Base-by-base conservation (phyloP, 306 rosid species). In the Datisca glomerata region DNA sequence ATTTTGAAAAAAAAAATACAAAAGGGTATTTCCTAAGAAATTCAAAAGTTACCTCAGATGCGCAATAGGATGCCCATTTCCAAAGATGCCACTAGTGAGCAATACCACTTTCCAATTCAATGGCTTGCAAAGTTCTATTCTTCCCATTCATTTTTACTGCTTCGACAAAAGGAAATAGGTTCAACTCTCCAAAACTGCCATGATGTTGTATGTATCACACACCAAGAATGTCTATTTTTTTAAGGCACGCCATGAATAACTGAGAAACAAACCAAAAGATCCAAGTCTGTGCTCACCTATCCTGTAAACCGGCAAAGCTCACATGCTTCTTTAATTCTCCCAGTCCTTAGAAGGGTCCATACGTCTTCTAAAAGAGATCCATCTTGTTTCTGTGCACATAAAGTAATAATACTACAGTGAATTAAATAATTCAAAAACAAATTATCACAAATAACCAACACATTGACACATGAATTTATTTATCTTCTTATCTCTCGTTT, bases 11-110 rank as follows among this genome's bases (percentile, higher is more conserved):
- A 15, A 33, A 14, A 24, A 37, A 37, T 12, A 29, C 13, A n/a
- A 21, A 36, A 12, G 16, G 4, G 16, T 12, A 35, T 14, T 32
- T 41, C 17, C 46, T 17, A 7, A 16, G 22, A 51, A 15, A 23
- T 24, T 18, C 12, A 21, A 51, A 24, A 8, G 18, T 10, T 70
- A 89, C 95, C 98, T 89, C 95, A 17, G 98, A 89, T 35, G 98
- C 86, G 56, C 91, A 84, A 69, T 75, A 89, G 45, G 93, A 77
- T 40, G 98, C 92, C 98, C 98, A 89, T 80, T 81, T 84, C 98
- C 98, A 89, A 28, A 89, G 92, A 60, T 66, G 86, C 91, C 92
- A 80, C 57, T 84, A 95, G 69, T 84, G 91, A 65, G 86, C 86
- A 45, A 75, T 75, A 50, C 93, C 95, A 73, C 81, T 89, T 68